Percentiles rank a stretch among this genome's conserved stretches.
phyloP scores from a whole-genome alignment of 2,329 filamentous ascomycete genomes.

The Gaeumannomyces sp. region DNA sequence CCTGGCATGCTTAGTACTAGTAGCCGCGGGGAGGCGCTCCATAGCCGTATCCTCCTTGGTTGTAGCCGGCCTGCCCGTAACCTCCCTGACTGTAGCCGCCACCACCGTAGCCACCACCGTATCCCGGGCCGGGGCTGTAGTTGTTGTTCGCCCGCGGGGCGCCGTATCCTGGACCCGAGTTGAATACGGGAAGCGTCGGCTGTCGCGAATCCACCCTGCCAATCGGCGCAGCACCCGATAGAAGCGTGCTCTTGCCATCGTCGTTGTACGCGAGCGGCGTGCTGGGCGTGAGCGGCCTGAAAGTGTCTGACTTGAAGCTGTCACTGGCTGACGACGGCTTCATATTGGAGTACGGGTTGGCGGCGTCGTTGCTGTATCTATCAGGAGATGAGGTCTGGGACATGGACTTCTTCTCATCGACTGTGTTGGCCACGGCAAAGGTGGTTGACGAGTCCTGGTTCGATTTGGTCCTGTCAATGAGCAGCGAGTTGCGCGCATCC shows the following conservation, averaged over 20 bases:
- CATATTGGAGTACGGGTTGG: constrained; percentile 21
- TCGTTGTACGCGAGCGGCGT: constrained; percentile 20
- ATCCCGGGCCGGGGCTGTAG: constrained; percentile 6
- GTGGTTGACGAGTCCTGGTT: constrained; percentile 26
- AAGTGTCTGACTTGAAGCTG: constrained; percentile 15
- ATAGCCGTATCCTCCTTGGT: constrained; percentile 9
- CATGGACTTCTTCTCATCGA: constrained; percentile 26
- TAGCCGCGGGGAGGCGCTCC: constrained; percentile 9
- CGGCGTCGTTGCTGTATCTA: constrained; percentile 21
- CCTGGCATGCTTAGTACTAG: constrained; percentile 4
- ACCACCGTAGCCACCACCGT: constrained; percentile 7
- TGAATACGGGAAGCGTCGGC: constrained; percentile 28
- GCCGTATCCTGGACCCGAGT: constrained; percentile 15
- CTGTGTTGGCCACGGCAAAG: constrained; percentile 36
- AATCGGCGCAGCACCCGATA: constrained; percentile 35
- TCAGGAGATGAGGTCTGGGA: constrained; percentile 26
- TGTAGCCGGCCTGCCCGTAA: constrained; percentile 9
- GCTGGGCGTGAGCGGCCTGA: constrained; percentile 33
- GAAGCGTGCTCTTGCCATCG: constrained; percentile 32
- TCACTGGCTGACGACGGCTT: constrained; percentile 15
- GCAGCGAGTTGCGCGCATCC: constrained; percentile 78
- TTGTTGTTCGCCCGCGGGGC: constrained; percentile 6
- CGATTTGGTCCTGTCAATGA: constrained; percentile 52
- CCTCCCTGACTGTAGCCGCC: constrained; percentile 5
- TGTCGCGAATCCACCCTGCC: constrained; percentile 24